These are phyloP conservation scores for Talaromyces atroroseus DNA, from an alignment of 2,329 filamentous ascomycete genomes.

Conservation along the genomic window DNA sequence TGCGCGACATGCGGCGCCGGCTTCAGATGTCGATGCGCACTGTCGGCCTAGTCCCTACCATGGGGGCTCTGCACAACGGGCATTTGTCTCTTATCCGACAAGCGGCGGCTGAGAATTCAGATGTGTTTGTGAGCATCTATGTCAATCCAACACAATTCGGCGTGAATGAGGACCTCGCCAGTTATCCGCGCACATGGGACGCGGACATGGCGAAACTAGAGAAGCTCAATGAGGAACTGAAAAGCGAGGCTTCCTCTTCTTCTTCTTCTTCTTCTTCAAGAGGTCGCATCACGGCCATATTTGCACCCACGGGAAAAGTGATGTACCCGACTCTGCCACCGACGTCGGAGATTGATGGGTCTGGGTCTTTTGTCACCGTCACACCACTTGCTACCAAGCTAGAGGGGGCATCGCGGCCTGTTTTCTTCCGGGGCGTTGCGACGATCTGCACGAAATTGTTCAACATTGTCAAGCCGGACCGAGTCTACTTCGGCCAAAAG, in stretches of 20 bases:
- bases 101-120: slow-evolving; percentile 76
- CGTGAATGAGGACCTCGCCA: slow-evolving; percentile 75
- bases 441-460: slow-evolving; percentile 95
- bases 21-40: slow-evolving; percentile 62
- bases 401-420: slow-evolving; percentile 79
- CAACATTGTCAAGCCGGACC: slow-evolving; percentile 71
- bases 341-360: slow-evolving; percentile 64
- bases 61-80: slow-evolving; percentile 93
- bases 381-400: slow-evolving; percentile 76
- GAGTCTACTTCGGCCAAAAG: slow-evolving; percentile 93
- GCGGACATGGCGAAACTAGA: slow-evolving; percentile 64
- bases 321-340: slow-evolving; percentile 86
- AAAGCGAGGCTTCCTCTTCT: slow-evolving; percentile 4
- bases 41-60: slow-evolving; percentile 88
- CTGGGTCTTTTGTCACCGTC: slow-evolving; percentile 86
- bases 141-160: slow-evolving; percentile 98
- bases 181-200: slow-evolving; percentile 87
- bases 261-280: too few species aligned
- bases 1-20: slow-evolving; percentile 65
- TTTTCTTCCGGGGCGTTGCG: slow-evolving; percentile 93
- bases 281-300: slow-evolving; percentile 67
- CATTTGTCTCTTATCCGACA: slow-evolving; percentile 80
- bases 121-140: slow-evolving; percentile 87
- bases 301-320: slow-evolving; percentile 72
- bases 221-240: slow-evolving; percentile 66